Evolutionary conservation across 2,329 filamentous ascomycete genomes (phyloP).

Genomic region (Trichoderma sp.): DNA sequence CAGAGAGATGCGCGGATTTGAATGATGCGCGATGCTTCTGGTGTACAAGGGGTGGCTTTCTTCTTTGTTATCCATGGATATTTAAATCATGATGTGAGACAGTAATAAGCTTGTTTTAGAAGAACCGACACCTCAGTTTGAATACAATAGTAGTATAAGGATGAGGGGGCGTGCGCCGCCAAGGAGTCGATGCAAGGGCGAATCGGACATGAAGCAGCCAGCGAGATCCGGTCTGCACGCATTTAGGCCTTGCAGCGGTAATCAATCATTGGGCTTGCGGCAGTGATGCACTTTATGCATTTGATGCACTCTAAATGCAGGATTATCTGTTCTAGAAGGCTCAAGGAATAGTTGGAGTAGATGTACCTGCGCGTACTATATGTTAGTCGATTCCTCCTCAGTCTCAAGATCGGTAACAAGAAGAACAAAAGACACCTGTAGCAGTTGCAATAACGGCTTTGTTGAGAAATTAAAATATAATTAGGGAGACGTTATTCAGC

Average conservation of each 20-base stretch:
- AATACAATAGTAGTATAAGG: background rate
- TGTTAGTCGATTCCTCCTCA: no score
- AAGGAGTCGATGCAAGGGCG: background rate
- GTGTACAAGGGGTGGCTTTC: background rate
- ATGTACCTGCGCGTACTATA: no score
- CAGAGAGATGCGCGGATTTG: background rate
- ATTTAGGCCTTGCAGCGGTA: background rate
- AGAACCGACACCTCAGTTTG: background rate
- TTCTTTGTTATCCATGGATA: background rate
- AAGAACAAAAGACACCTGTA: no score
- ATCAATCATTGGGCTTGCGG: background rate
- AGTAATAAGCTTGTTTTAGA: background rate
- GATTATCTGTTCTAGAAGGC: background rate
- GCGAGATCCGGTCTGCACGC: constrained; percentile 8
- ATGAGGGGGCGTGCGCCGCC: background rate
- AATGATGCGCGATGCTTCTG: background rate
- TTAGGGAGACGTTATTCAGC: no score
- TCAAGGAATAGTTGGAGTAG: no score
- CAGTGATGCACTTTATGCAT: background rate
- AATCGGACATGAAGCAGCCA: background rate
- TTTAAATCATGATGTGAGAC: background rate
- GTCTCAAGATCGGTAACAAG: no score
- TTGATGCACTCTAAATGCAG: background rate
- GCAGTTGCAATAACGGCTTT: no score
- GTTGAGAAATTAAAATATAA: no score